Evolutionary conservation across 2,329 filamentous ascomycete genomes (phyloP).

Genomic region (Calonectria multiphialidica): DNA sequence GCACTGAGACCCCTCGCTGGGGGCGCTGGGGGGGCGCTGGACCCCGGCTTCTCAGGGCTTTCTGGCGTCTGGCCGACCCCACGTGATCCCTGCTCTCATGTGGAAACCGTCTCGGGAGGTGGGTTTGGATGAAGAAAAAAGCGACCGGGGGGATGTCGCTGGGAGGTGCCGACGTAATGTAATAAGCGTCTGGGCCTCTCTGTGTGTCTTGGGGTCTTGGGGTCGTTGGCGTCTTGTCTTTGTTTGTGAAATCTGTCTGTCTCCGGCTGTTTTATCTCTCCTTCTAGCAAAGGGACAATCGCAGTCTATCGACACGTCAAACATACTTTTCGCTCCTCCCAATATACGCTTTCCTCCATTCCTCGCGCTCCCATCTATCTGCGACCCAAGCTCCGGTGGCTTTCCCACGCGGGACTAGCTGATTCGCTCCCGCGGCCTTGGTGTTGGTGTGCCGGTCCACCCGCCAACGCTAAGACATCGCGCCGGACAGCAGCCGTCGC

Average conservation of each 20-base stretch:
- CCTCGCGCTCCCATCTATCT: neutral
- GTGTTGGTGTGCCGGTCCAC: slow-evolving; percentile 36
- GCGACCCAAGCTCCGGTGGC: neutral
- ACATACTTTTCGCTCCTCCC: slow-evolving; percentile 6
- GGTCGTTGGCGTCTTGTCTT: neutral
- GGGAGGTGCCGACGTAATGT: neutral
- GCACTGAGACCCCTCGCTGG: neutral
- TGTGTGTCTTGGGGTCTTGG: neutral
- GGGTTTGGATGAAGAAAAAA: slow-evolving; percentile 11
- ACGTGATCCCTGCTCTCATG: slow-evolving; percentile 23
- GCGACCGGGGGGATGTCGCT: neutral
- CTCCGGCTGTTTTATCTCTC: neutral
- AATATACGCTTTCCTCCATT: slow-evolving; percentile 9
- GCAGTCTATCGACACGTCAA: neutral
- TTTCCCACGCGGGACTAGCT: slow-evolving; percentile 7
- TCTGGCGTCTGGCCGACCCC: slow-evolving; percentile 5
- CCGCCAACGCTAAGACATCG: slow-evolving; percentile 42
- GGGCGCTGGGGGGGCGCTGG: neutral
- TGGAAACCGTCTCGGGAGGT: slow-evolving; percentile 19
- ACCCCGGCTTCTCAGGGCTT: neutral
- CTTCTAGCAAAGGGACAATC: neutral
- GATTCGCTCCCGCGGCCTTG: slow-evolving; percentile 22
- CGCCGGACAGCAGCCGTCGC: slow-evolving; percentile 1
- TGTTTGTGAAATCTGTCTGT: neutral
- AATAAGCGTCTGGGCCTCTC: neutral